Conservation (phyloP, 2,329 filamentous ascomycete species). For the Aureobasidium zeae region DNA sequence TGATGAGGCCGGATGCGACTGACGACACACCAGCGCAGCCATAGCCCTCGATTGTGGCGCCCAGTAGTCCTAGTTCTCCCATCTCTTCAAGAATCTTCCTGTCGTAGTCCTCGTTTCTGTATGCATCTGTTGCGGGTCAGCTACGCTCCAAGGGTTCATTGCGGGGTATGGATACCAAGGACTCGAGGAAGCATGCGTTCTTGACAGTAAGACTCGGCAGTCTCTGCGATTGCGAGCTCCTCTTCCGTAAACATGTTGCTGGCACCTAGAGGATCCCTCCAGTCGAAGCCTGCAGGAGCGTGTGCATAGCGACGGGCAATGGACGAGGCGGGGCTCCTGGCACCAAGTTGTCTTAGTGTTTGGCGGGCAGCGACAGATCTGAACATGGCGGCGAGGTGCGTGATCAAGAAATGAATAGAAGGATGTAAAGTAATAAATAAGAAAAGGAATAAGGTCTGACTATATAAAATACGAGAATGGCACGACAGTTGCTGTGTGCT, state of each 20-base stretch:
- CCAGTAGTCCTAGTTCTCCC: conserved; percentile 82
- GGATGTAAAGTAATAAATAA: neutral
- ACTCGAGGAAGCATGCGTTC: conserved; percentile 78
- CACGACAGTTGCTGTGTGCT: conserved; percentile 6
- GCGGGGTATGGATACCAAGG: conserved; percentile 50
- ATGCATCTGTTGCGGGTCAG: conserved; percentile 54
- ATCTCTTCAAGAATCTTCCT: conserved; percentile 79
- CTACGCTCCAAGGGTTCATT: conserved; percentile 1
- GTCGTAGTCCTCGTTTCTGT: conserved; percentile 80
- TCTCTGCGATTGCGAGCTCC: conserved; percentile 80
- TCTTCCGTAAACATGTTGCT: conserved; percentile 78
- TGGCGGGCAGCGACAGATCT: conserved; percentile 33
- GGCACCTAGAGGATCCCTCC: conserved; percentile 77
- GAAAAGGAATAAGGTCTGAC: neutral
- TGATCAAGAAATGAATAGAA: neutral
- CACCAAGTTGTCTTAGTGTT: conserved; percentile 32
- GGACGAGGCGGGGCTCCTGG: conserved; percentile 25
- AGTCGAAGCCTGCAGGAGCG: conserved; percentile 57
- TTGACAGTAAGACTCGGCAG: conserved; percentile 88
- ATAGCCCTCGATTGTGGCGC: conserved; percentile 78
- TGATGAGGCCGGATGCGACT: conserved; percentile 83
- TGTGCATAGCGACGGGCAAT: conserved; percentile 33
- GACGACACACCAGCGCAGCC: conserved; percentile 81
- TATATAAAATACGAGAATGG: conserved; percentile 7
- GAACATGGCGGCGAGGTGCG: conserved; percentile 31